Conservation (phyloP, 2,329 filamentous ascomycete species). For the Xenosphaeropsis pyriputrescens region DNA sequence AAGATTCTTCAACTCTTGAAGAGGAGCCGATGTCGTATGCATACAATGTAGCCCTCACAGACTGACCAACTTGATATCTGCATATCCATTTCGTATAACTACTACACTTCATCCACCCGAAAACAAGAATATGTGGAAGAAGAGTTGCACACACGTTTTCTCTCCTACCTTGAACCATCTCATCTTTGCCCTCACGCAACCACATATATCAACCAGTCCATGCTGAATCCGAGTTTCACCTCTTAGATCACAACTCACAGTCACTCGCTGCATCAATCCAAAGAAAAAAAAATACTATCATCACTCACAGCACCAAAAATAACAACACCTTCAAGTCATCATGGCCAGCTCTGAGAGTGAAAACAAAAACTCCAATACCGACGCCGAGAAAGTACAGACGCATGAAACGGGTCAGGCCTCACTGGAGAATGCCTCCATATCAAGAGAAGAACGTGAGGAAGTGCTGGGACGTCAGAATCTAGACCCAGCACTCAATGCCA, state of each 20-base stretch:
- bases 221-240: not conserved
- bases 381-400: slow-evolving; percentile 3
- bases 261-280: not conserved
- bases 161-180: no score
- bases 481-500: slow-evolving; percentile 46
- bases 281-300: no score
- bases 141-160: no score
- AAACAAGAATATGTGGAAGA: no score
- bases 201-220: not conserved
- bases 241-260: not conserved
- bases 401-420: slow-evolving; percentile 2
- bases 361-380: slow-evolving; percentile 4
- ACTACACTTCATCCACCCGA: no score
- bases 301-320: not conserved
- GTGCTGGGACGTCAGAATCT: slow-evolving; percentile 40
- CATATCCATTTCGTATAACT: no score
- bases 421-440: slow-evolving; percentile 3
- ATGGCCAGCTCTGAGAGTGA: slow-evolving; percentile 1
- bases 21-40: no score
- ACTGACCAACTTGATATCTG: no score
- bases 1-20: no score
- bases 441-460: slow-evolving; percentile 23
- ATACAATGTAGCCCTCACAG: no score
- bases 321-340: not conserved
- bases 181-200: no score